Evolutionary conservation across 2,329 filamentous ascomycete species (phyloP).

Genomic region (Furcasterigmium sp.): DNA sequence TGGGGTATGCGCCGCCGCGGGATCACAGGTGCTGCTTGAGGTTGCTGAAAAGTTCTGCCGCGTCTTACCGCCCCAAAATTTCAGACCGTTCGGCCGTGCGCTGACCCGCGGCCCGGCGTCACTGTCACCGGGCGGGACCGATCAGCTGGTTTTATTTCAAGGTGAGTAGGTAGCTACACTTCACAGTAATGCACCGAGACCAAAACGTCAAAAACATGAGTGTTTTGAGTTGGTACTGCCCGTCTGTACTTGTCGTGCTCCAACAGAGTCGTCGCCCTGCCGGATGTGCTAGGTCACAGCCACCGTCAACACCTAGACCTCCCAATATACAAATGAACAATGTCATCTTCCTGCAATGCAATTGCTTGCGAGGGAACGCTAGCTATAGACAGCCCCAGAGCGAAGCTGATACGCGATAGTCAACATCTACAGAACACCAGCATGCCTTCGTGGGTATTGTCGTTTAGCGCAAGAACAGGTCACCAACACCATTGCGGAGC

Average conservation of each 20-base stretch:
- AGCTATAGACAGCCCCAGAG: neutral
- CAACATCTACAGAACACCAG: neutral
- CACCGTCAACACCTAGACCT: too few relatives aligned
- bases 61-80: constrained; percentile 3
- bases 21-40: neutral
- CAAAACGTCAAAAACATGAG: neutral
- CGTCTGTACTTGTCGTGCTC: too few relatives aligned
- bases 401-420: neutral
- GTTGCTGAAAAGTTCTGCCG: neutral
- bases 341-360: neutral
- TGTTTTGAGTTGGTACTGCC: too few relatives aligned
- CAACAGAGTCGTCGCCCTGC: too few relatives aligned
- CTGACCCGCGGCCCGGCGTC: too few relatives aligned
- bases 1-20: too few relatives aligned
- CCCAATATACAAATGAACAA: neutral
- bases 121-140: too few relatives aligned
- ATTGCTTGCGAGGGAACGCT: too few relatives aligned
- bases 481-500: constrained; percentile 54
- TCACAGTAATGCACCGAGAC: too few relatives aligned
- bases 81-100: neutral
- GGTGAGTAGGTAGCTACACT: too few relatives aligned
- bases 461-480: constrained; percentile 52
- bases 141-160: too few relatives aligned
- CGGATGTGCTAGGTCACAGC: too few relatives aligned
- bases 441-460: neutral